phyloP scores from a whole-genome alignment of 495 filamentous ascomycete genomes.

The Daldinia loculata region DNA sequence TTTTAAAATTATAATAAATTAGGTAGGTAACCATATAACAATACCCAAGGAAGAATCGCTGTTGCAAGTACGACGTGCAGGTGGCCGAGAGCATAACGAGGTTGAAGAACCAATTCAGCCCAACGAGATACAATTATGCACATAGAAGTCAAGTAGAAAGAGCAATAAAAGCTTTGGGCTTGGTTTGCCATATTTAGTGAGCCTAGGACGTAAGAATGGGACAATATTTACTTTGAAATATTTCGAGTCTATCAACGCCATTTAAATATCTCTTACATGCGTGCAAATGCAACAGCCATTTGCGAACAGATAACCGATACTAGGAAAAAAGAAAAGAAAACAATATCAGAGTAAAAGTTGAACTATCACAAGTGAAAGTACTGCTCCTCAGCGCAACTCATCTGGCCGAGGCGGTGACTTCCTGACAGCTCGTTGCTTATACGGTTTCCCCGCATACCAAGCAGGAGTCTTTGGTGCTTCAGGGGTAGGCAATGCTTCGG shows the following conservation, averaged over 20 bases:
- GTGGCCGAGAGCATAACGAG: background rate
- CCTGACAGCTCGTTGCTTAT: conserved; percentile 18
- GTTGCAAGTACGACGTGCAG: background rate
- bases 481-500: conserved; percentile 14
- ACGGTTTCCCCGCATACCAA: conserved; percentile 12
- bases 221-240: background rate
- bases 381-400: background rate
- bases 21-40: background rate
- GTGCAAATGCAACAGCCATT: background rate
- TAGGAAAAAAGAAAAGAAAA: background rate
- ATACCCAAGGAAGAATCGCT: background rate
- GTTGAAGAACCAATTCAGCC: background rate
- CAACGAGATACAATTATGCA: too few relatives aligned
- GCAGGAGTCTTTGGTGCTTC: conserved; percentile 12
- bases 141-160: too few relatives aligned
- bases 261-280: background rate
- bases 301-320: background rate
- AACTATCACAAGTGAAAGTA: background rate
- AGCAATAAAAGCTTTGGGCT: too few relatives aligned
- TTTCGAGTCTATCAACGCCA: background rate
- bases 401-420: conserved; percentile 1
- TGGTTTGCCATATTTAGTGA: too few relatives aligned
- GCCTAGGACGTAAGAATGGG: too few relatives aligned
- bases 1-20: background rate
- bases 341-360: background rate